These are phyloP conservation scores for Amauroascus niger DNA, from an alignment of 2,329 filamentous ascomycete genomes.

Conservation along the genomic window DNA sequence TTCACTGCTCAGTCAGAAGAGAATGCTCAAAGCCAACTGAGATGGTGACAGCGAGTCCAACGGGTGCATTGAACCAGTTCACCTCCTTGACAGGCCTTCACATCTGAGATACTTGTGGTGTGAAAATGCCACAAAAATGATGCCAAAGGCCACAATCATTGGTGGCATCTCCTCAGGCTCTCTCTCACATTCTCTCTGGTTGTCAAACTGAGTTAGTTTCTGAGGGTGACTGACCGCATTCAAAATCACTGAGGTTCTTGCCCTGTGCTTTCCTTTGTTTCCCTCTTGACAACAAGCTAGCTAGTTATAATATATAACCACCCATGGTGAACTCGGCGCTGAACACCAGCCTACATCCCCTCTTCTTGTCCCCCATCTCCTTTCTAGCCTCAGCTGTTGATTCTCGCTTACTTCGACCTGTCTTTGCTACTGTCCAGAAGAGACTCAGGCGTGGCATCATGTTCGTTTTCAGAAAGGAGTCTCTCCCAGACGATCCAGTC, in stretches of 20 bases:
- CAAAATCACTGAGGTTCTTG: not conserved
- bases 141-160: no score
- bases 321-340: slow-evolving; percentile 9
- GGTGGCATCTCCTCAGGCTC: no score
- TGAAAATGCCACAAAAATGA: no score
- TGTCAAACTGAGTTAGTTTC: not conserved
- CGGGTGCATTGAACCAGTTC: no score
- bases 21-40: no score
- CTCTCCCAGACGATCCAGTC: slow-evolving; percentile 59
- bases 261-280: not conserved
- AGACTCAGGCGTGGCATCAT: slow-evolving; percentile 39
- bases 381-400: slow-evolving; percentile 1
- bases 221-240: not conserved
- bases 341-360: not conserved
- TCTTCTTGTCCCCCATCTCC: slow-evolving; percentile 1
- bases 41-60: no score
- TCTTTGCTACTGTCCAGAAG: not conserved
- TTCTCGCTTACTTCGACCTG: slow-evolving; percentile 4
- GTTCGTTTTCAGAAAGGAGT: slow-evolving; percentile 62
- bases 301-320: slow-evolving; percentile 2
- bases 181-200: not conserved
- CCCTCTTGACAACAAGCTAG: not conserved
- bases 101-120: no score
- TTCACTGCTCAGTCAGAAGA: no score
- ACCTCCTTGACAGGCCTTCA: no score